These are phyloP conservation scores for Zoysia japonica DNA, from an alignment of 176 grass and related monocot genomes.

Conservation along the genomic window DNA sequence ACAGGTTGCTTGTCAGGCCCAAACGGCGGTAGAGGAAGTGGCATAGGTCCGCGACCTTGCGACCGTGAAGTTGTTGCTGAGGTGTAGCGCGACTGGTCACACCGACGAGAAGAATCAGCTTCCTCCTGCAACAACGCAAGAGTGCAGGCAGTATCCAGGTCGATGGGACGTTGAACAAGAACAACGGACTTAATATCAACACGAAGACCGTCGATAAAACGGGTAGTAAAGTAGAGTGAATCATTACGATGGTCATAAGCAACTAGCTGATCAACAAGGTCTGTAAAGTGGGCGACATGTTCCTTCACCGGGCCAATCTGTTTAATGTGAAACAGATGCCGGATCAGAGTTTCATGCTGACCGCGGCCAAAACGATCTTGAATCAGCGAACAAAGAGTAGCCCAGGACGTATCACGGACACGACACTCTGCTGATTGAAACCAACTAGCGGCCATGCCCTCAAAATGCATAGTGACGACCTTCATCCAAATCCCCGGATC, in stretches of 20 bases:
- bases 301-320: neutral
- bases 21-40: too few relatives aligned
- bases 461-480: neutral
- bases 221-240: neutral
- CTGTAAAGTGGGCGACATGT: neutral
- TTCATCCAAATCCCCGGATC: neutral
- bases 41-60: too few relatives aligned
- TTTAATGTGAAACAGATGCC: neutral
- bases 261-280: neutral
- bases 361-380: neutral
- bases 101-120: too few relatives aligned
- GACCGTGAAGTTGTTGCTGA: too few relatives aligned
- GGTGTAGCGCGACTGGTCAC: too few relatives aligned
- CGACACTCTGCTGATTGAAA: neutral
- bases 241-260: neutral
- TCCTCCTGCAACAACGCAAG: neutral
- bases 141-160: neutral
- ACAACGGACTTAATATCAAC: neutral
- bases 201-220: neutral
- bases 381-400: neutral
- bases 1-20: too few relatives aligned
- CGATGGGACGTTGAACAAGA: neutral
- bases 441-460: neutral
- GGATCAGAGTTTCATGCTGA: neutral
- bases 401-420: fast-evolving